Percentiles rank a stretch among this genome's conserved stretches.
phyloP scores from a whole-genome alignment of 2,329 filamentous ascomycete genomes.

The Nemania serpens region DNA sequence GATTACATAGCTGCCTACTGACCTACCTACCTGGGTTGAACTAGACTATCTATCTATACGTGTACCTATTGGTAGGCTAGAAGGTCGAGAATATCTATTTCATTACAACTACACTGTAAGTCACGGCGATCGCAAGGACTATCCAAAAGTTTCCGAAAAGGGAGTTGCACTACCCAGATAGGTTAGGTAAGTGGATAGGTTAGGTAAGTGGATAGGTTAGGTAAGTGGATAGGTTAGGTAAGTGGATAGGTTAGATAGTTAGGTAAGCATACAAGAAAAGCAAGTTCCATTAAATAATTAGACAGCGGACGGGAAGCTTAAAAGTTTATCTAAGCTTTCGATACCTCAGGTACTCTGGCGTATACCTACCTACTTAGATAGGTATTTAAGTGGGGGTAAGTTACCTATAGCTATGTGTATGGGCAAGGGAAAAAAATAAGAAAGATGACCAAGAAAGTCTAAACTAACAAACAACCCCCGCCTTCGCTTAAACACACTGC shows the following conservation, averaged over 20 bases:
- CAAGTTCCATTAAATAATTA: too few relatives aligned
- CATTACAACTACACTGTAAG: too few relatives aligned
- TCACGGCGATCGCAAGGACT: too few relatives aligned
- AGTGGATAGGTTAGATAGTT: neutral
- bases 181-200: too few relatives aligned
- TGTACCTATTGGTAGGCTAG: neutral
- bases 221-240: neutral
- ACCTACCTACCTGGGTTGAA: neutral
- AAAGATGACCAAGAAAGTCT: conserved; percentile 10
- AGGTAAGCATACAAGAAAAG: neutral
- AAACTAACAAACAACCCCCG: conserved; percentile 12
- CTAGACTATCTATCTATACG: neutral
- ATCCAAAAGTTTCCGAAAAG: neutral
- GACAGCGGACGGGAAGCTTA: too few relatives aligned
- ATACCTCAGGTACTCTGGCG: too few relatives aligned
- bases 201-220: neutral
- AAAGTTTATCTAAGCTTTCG: too few relatives aligned
- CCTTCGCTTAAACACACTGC: conserved; percentile 8
- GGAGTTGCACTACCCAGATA: neutral
- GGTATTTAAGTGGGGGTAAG: too few relatives aligned
- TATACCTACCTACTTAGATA: too few relatives aligned
- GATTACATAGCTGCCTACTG: neutral
- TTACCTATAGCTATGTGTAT: too few relatives aligned
- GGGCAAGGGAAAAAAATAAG: neutral
- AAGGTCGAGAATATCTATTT: neutral